These are phyloP conservation scores for Naganishia onofrii DNA, from an alignment of 768 basidiomycete genomes.

Conservation along the genomic window DNA sequence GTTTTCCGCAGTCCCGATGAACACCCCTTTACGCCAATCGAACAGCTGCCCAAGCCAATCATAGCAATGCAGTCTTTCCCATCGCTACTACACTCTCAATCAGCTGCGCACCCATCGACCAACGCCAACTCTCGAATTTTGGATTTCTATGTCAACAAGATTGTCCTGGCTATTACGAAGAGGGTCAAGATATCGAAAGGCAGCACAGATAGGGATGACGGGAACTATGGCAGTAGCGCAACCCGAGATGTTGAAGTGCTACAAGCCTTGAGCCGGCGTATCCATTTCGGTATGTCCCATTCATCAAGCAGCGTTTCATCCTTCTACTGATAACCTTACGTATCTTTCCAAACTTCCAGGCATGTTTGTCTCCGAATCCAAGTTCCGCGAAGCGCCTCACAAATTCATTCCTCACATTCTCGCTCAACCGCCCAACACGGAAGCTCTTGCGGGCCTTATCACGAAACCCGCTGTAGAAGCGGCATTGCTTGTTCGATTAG, in stretches of 20 bases:
- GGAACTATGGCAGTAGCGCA: constrained; percentile 94
- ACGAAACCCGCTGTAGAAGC: constrained; percentile 96
- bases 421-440: constrained; percentile 62
- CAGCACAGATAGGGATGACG: constrained; percentile 79
- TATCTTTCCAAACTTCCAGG: constrained; percentile 59
- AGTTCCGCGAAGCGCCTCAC: constrained; percentile 80
- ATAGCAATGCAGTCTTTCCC: constrained; percentile 72
- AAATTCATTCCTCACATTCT: constrained; percentile 90
- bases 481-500: constrained; percentile 73
- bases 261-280: constrained; percentile 96
- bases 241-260: constrained; percentile 92
- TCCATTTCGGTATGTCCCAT: constrained; percentile 81
- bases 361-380: constrained; percentile 98
- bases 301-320: background rate
- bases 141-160: constrained; percentile 79
- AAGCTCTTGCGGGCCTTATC: constrained; percentile 77
- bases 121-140: constrained; percentile 86
- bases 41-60: constrained; percentile 74
- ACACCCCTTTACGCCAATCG: constrained; percentile 77
- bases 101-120: constrained; percentile 55
- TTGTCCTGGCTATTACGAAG: constrained; percentile 84
- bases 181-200: constrained; percentile 62
- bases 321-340: background rate
- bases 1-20: constrained; percentile 76
- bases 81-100: constrained; percentile 64